Conservation (phyloP, 2,329 filamentous ascomycete species). For the Xylaria sp. region DNA sequence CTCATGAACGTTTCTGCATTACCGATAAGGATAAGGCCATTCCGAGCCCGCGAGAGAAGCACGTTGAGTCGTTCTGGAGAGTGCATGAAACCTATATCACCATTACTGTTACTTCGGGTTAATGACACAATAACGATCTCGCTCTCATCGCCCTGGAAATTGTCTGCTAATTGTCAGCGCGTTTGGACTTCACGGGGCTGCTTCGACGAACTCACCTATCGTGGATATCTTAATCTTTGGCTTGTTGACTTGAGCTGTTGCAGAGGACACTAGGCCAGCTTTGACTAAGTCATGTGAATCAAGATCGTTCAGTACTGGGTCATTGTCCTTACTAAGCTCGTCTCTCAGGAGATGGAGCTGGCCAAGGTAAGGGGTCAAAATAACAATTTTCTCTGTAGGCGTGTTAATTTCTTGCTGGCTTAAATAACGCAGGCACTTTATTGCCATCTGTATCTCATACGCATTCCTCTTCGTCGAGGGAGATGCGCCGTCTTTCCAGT, state of each 20-base stretch:
- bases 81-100: conserved; percentile 77
- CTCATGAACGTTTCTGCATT: conserved; percentile 74
- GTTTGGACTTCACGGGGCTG: neutral
- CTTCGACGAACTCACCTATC: conserved; percentile 63
- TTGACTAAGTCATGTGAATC: conserved; percentile 71
- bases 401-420: conserved; percentile 74
- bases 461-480: conserved; percentile 70
- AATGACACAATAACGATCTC: conserved; percentile 78
- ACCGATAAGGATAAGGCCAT: conserved; percentile 74
- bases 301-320: conserved; percentile 74
- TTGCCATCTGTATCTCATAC: conserved; percentile 74
- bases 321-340: conserved; percentile 65
- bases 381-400: conserved; percentile 68
- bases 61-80: conserved; percentile 76
- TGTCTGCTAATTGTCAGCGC: conserved; percentile 62
- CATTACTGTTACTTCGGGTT: conserved; percentile 71
- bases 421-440: conserved; percentile 74
- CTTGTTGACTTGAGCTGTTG: conserved; percentile 63
- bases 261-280: conserved; percentile 69
- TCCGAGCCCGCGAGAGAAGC: conserved; percentile 72
- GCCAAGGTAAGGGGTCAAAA: conserved; percentile 78
- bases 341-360: conserved; percentile 70
- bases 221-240: conserved; percentile 71
- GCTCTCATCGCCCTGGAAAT: conserved; percentile 82
- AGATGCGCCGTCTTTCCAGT: conserved; percentile 61